Conservation (phyloP, 306 rosid species). For the Alnus glutinosa region DNA sequence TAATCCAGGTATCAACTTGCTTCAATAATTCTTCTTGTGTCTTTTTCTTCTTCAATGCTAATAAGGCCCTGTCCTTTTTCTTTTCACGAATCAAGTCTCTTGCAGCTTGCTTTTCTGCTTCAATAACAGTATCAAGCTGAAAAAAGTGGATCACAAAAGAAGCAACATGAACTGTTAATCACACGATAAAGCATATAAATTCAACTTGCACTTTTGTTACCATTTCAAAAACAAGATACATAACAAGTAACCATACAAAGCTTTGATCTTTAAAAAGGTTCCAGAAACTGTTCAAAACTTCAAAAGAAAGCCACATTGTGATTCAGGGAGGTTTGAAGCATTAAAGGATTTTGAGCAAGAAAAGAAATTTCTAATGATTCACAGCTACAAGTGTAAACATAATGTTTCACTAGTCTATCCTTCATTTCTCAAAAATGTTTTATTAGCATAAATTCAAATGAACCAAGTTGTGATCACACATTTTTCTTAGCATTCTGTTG, state of each 20-base stretch:
- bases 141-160: constrained; percentile 14
- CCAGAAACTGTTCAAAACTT: constrained; percentile 1
- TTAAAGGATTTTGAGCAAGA: background rate
- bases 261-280: background rate
- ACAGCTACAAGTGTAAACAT: constrained; percentile 16
- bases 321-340: no score
- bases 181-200: constrained; percentile 3
- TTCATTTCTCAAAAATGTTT: background rate
- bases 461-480: background rate
- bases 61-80: constrained; percentile 91
- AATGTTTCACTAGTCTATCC: background rate
- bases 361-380: constrained; percentile 14
- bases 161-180: constrained; percentile 14
- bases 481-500: background rate
- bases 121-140: constrained; percentile 92
- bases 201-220: background rate
- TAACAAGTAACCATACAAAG: background rate
- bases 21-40: constrained; percentile 90
- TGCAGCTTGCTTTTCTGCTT: constrained; percentile 96
- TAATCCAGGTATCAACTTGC: constrained; percentile 94
- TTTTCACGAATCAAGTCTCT: constrained; percentile 83
- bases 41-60: constrained; percentile 85
- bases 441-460: constrained; percentile 14
- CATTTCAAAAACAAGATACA: background rate
- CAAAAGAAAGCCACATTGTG: no score